Evolutionary conservation across 495 filamentous ascomycete species (phyloP).

Genomic region (Pseudoneurospora amorphoporcata): DNA sequence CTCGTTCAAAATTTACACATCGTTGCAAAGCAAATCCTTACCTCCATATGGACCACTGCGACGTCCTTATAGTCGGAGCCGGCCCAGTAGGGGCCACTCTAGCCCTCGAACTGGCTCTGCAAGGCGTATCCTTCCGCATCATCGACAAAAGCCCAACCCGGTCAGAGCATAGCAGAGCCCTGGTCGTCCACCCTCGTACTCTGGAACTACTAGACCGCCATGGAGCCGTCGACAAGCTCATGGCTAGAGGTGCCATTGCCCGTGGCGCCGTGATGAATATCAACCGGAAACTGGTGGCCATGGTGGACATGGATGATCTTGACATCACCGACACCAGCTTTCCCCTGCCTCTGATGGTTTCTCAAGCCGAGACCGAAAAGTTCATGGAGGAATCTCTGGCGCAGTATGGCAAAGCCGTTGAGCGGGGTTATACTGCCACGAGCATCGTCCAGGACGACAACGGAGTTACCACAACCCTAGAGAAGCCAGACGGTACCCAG

Average conservation of each 20-base stretch:
- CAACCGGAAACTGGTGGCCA: conserved; percentile 15
- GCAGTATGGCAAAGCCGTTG: conserved; percentile 22
- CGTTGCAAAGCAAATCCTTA: not conserved
- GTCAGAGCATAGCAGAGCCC: conserved; percentile 32
- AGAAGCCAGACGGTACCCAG: conserved; percentile 8
- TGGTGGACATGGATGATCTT: conserved; percentile 19
- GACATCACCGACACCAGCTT: conserved; percentile 25
- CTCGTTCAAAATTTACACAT: not conserved
- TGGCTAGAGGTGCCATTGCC: conserved; percentile 18
- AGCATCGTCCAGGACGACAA: conserved; percentile 23
- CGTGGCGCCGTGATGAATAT: conserved; percentile 22
- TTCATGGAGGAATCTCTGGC: conserved; percentile 29
- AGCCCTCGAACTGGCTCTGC: conserved; percentile 26
- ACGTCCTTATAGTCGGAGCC: conserved; percentile 28
- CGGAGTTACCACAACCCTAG: conserved; percentile 23
- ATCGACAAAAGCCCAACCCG: conserved; percentile 27
- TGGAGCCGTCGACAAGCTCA: conserved; percentile 20
- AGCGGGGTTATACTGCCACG: conserved; percentile 23
- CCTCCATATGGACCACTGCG: conserved; percentile 13
- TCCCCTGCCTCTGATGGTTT: conserved; percentile 27
- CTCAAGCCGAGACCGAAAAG: conserved; percentile 31
- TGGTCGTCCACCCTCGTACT: conserved; percentile 34
- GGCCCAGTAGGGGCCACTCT: conserved; percentile 24
- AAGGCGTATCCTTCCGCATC: conserved; percentile 31
- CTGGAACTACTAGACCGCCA: conserved; percentile 38